Percentiles rank a stretch among this genome's conserved stretches.
Conservation (phyloP, 139 green algal species). For the Penium margaritaceum region DNA sequence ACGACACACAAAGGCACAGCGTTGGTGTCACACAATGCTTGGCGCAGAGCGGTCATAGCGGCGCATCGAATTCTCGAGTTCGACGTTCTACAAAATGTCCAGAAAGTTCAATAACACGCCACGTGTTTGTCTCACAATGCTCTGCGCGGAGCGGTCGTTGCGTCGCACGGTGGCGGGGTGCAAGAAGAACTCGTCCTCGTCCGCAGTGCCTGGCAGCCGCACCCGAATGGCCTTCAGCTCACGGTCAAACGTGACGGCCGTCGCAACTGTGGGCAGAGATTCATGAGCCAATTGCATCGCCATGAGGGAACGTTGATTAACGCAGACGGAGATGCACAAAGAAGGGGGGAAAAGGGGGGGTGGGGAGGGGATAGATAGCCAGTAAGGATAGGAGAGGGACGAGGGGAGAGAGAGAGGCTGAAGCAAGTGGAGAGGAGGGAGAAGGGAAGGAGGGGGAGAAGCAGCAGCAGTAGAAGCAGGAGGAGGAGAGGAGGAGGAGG, state of each 20-base stretch:
- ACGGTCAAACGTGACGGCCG: slow-evolving; percentile 55
- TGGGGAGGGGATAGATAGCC: too few species aligned
- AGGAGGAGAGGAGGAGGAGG: neutral
- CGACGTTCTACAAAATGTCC: neutral
- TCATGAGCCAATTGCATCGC: too few species aligned
- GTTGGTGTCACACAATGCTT: neutral
- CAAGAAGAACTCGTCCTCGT: slow-evolving; percentile 68
- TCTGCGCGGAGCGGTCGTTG: slow-evolving; percentile 71
- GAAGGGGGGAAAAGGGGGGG: too few species aligned
- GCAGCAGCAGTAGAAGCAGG: neutral
- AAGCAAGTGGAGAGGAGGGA: neutral
- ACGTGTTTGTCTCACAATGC: slow-evolving; percentile 29
- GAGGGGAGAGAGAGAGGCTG: neutral
- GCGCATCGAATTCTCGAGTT: too few species aligned
- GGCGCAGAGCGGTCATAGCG: too few species aligned
- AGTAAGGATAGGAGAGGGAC: neutral
- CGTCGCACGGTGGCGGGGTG: slow-evolving; percentile 66
- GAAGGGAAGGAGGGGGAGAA: neutral
- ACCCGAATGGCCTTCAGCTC: slow-evolving; percentile 56
- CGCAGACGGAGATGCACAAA: too few species aligned
- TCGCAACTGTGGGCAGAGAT: too few species aligned
- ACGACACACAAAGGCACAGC: neutral
- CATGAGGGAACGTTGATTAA: too few species aligned
- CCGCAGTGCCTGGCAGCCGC: slow-evolving; percentile 37
- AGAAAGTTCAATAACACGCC: neutral